Base-by-base conservation (phyloP, 352 stramenopile species). In the Globisporangium recalcitrans region DNA sequence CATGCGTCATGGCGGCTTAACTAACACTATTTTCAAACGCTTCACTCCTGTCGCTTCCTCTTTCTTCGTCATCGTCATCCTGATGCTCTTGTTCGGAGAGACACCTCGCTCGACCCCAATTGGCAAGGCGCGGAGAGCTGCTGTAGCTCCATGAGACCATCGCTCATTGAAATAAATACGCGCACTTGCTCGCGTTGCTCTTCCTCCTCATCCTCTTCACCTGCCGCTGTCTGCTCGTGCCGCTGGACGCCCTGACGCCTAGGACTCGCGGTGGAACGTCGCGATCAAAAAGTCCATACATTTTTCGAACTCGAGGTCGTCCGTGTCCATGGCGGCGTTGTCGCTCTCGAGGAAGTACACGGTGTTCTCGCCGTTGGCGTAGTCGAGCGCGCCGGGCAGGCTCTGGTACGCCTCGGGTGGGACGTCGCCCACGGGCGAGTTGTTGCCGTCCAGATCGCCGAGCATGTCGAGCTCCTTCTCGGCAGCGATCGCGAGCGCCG, bases 271-370 rank as follows among this genome's bases (percentile, higher is more conserved):
- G 60, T 86, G 77, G 69, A 87, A 79, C 8, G 80, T 85, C 63
- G 85, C 78, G 70, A 90, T 90, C 49, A 90, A 69, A 58, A 90
- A 90, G 64, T 90, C 81, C 67, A 90, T 90, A 62, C 78, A 90
- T 62, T 88, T 87, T 63, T 88, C 81, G 57, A 90, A 90, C 64
- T 85, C 78, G 31, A 90, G 73, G 59, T 90, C 81, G 60, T 72
- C 74, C 13, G 71, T 72, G 59, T 88, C 78, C 62, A 70, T 77
- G 16, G 64, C 63, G 42, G 74, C 59, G 44, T 47, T 63, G 13
- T 67, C 62, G 16, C 60, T 63, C 52, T 86, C 77, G 26, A 86
- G 64, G 62, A 77, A 83, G 63, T 80, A 80, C 64, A 71, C 62
- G 34, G 74, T 75, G 42, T 63, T 67, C 67, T 82, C 68, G 48